Base-by-base conservation (phyloP, 805 yeast genomes). In the Kluyveromyces nonfermentans region DNA sequence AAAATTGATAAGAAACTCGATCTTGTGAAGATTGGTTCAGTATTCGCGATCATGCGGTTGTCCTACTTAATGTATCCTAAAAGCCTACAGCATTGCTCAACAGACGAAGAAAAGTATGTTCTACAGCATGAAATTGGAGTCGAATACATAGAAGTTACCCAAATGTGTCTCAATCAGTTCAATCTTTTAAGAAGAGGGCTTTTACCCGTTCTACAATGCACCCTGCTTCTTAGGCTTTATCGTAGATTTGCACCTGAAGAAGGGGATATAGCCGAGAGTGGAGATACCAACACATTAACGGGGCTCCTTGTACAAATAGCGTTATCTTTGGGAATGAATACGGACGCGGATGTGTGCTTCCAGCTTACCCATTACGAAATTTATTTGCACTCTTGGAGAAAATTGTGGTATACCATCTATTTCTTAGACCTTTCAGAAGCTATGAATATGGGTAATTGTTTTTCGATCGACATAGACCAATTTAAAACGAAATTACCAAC, bases 281-380 rank as follows among this genome's bases (percentile, higher is more conserved):
- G 75, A 7, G 77, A 71, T 42, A 60, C 74, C 0, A 72, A 68
- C 40, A 68, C 74, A 5, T 74, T 69, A 44, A 63, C 70, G 3
- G 77, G 78, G 2, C 60, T 75, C 58, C 49, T 77, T 19, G 52
- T 75, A 3, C 80, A 76, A 49, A 75, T 78, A 76, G 81, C 75
- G 0, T 65, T 69, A 33, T 69, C 79, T 0, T 64, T 78, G 42
- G 85, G 85, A 0, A 50, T 79, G 39, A 75, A 79, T 56, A 63
- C 82, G 42, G 84, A 79, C 45, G 77, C 81, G 3, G 63, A 62
- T 9, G 48, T 50, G 2, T 68, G 72, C 39, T 42, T 48, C 35
- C 48, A 39, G 48, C 52, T 46, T n/a, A 40, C 55, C 7, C 44
- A 43, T 19, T 37, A 55, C 46, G 38, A 64, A 54, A 43, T 44